Conservation (phyloP, 2,329 filamentous ascomycete species). For the Neocucurbitaria cava region DNA sequence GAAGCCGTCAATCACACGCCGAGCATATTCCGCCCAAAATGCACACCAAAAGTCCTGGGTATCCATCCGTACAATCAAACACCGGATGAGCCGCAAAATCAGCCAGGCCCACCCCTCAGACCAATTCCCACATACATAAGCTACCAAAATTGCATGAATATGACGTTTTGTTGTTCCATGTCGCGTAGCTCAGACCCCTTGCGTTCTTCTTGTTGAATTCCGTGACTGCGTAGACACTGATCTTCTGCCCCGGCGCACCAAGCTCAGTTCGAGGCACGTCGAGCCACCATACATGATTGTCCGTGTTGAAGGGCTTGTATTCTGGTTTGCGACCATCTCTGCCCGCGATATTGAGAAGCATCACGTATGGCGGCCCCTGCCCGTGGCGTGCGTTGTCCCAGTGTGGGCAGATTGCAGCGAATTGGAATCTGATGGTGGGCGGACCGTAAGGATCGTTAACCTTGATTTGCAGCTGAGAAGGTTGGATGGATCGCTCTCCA, state of each 20-base stretch:
- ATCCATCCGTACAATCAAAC: slow-evolving; percentile 14
- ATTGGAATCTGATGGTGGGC: slow-evolving; percentile 74
- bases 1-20: not conserved
- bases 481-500: slow-evolving; percentile 66
- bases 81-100: not conserved
- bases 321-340: slow-evolving; percentile 73
- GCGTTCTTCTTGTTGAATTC: slow-evolving; percentile 59
- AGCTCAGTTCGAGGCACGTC: slow-evolving; percentile 69
- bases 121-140: slow-evolving; percentile 63
- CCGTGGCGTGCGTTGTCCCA: slow-evolving; percentile 78
- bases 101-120: slow-evolving; percentile 33
- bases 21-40: not conserved
- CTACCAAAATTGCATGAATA: slow-evolving; percentile 53
- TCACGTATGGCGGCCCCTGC: slow-evolving; percentile 69
- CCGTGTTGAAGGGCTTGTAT: slow-evolving; percentile 71
- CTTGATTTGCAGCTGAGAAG: slow-evolving; percentile 65
- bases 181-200: slow-evolving; percentile 57
- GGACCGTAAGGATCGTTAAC: slow-evolving; percentile 58
- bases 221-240: slow-evolving; percentile 70
- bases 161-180: slow-evolving; percentile 48
- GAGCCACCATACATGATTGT: slow-evolving; percentile 81
- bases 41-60: slow-evolving; percentile 9
- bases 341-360: slow-evolving; percentile 68
- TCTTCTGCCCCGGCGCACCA: slow-evolving; percentile 59
- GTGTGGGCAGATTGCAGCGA: slow-evolving; percentile 80